Evolutionary conservation across 23 red algal genomes (phyloP).

Genomic region (Gracilaria domingensis): DNA sequence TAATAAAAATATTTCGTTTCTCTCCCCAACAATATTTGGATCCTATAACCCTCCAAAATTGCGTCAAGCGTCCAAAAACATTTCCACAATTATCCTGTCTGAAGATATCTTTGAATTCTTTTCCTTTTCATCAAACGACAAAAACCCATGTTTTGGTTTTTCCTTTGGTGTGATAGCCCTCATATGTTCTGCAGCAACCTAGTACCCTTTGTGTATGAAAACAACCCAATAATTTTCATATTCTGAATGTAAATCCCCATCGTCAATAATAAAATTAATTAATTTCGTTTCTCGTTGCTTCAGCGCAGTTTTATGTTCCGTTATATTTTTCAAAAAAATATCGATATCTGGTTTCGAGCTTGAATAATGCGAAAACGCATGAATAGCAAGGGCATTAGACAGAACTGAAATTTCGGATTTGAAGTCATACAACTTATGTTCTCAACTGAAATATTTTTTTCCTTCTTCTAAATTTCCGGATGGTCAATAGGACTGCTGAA

Average conservation of each 20-base stretch:
- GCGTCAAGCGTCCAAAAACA: constrained; percentile 4
- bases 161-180: constrained; percentile 4
- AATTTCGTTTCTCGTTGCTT: neutral
- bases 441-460: constrained; percentile 22
- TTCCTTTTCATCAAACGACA: neutral
- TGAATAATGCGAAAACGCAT: neutral
- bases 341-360: neutral
- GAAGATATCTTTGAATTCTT: constrained; percentile 23
- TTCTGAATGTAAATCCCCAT: neutral
- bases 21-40: neutral
- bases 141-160: neutral
- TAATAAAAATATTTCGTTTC: constrained; percentile 3
- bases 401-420: neutral
- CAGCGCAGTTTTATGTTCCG: neutral
- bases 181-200: neutral
- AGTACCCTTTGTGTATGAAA: constrained; percentile 2
- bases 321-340: neutral
- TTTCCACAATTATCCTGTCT: constrained; percentile 41
- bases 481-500: neutral
- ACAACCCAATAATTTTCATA: neutral
- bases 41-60: neutral
- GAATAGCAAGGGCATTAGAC: neutral
- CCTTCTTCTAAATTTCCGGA: neutral
- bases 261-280: neutral
- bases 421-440: neutral